Base-by-base conservation (phyloP, 345 rosid species). In the Eucalyptus coolabah region DNA sequence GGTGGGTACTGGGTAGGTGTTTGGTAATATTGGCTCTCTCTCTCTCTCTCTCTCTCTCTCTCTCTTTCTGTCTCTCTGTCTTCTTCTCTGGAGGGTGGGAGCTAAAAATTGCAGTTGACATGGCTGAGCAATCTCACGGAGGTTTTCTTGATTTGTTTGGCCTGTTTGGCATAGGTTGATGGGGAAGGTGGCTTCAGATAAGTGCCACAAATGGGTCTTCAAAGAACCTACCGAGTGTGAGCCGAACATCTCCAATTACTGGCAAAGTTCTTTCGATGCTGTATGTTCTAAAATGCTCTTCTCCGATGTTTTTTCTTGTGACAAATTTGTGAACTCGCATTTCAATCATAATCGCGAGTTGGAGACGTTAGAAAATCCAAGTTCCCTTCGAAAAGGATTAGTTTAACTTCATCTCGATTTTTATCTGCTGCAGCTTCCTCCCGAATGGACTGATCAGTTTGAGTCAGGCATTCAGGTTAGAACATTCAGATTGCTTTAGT, bases 1-100 rank as follows among this genome's bases (percentile, higher is more conserved):
- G 99, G 99, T 98, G 98, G 99, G 99, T 98, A 93, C 94, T 98
- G 92, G 99, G 99, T 96, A 96, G 96, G 98, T 97, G 95, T 90
- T 91, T 88, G 83, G 87, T 82, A 49, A 54, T 50, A 69, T 80
- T 86, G 81, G 21, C 9, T 87, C 88, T 92, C 92, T 86, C 87
- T 86, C 81, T 90, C 50, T 26, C 50, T 6, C 80, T 87, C 86
- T 86, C n/a, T 87, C 28, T 19, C 81, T 83, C 44, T 32, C 60
- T 24, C 32, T 28, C 88, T 80, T 21, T 86, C 23, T 12, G 42
- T 50, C 63, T 50, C 40, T 86, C 26, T 13, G 60, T 51, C 88
- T 50, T 86, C 65, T 50, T 86, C 30, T 77, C 45, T 77, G 47
- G 85, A 77, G 85, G 47, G 85, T 77, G 85, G 30, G 85, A 77